Percentiles rank a stretch among this genome's conserved stretches.
These are phyloP conservation scores for Hypoxylon sp. DNA, from an alignment of 2,329 filamentous ascomycete genomes.

Conservation along the genomic window DNA sequence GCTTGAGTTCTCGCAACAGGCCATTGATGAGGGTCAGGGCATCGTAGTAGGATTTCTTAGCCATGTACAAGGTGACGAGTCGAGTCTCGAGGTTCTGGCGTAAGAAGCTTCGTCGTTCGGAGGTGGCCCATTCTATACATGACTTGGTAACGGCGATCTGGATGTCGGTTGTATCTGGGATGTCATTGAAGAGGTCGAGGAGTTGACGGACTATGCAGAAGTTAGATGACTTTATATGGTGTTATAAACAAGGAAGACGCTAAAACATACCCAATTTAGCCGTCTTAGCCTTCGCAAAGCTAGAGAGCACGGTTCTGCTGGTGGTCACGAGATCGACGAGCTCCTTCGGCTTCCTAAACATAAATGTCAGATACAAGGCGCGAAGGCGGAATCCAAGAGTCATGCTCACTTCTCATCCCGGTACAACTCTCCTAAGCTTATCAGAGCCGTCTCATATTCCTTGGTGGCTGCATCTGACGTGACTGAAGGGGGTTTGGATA, in stretches of 20 bases:
- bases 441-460: constrained; percentile 90
- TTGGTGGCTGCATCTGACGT: constrained; percentile 86
- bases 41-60: constrained; percentile 97
- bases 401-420: constrained; percentile 82
- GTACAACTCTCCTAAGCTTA: constrained; percentile 92
- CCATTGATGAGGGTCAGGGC: constrained; percentile 96
- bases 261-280: constrained; percentile 86
- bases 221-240: constrained; percentile 22
- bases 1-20: constrained; percentile 95
- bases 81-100: constrained; percentile 98
- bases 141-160: constrained; percentile 97
- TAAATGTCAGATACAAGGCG: constrained; percentile 48
- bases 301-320: constrained; percentile 90
- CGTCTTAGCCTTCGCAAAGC: constrained; percentile 98
- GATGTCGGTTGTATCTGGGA: constrained; percentile 93
- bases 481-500: constrained; percentile 84
- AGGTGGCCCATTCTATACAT: constrained; percentile 99
- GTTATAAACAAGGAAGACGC: background rate
- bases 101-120: constrained; percentile 93
- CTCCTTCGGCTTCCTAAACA: constrained; percentile 78
- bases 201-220: constrained; percentile 85
- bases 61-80: constrained; percentile 93
- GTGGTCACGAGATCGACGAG: constrained; percentile 91
- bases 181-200: constrained; percentile 92
- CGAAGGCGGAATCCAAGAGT: constrained; percentile 1